A percentile compares a stretch with the other conserved stretches of the same genome.
These are phyloP conservation scores for Amniculicola lignicola DNA, from an alignment of 495 filamentous ascomycete genomes.

Conservation along the genomic window DNA sequence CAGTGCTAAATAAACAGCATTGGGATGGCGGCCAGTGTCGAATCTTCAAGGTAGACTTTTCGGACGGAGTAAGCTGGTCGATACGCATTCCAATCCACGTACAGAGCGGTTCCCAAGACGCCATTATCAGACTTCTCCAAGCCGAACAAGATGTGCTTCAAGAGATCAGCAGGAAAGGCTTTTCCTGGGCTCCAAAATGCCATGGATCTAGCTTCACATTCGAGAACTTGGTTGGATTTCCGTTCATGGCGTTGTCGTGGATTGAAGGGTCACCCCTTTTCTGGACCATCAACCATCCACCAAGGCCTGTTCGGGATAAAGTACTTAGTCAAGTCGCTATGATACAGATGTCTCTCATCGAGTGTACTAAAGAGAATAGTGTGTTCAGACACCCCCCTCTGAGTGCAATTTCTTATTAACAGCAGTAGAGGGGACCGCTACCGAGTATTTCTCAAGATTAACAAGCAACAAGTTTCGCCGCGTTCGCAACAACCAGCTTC, in stretches of 20 bases:
- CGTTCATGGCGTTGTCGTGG: slow-evolving; percentile 7
- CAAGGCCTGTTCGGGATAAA: slow-evolving; percentile 13
- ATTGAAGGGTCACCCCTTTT: slow-evolving; percentile 2
- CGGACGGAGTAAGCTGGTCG: slow-evolving; percentile 15
- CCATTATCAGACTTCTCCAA: slow-evolving; percentile 5
- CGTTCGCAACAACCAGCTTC: slow-evolving; percentile 1
- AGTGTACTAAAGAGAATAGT: slow-evolving; percentile 3
- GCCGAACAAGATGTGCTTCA: slow-evolving; percentile 5
- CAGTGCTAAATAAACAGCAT: slow-evolving; percentile 5
- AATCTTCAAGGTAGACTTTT: slow-evolving; percentile 17
- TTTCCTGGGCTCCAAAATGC: slow-evolving; percentile 12
- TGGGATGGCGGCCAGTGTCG: slow-evolving; percentile 8
- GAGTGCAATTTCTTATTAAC: not conserved
- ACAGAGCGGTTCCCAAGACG: slow-evolving; percentile 9
- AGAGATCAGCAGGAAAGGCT: not conserved
- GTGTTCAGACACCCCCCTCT: not conserved
- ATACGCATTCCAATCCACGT: slow-evolving; percentile 13
- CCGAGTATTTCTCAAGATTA: not conserved
- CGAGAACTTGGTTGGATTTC: slow-evolving; percentile 1
- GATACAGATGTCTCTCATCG: slow-evolving; percentile 12
- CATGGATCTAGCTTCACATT: slow-evolving; percentile 9
- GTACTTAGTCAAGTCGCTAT: slow-evolving; percentile 4
- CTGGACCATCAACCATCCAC: slow-evolving; percentile 1
- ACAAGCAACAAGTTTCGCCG: not conserved
- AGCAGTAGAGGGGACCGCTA: not conserved